Evolutionary conservation across 1,139 yeast species (phyloP).

Genomic region (Pneumocystis murina): DNA sequence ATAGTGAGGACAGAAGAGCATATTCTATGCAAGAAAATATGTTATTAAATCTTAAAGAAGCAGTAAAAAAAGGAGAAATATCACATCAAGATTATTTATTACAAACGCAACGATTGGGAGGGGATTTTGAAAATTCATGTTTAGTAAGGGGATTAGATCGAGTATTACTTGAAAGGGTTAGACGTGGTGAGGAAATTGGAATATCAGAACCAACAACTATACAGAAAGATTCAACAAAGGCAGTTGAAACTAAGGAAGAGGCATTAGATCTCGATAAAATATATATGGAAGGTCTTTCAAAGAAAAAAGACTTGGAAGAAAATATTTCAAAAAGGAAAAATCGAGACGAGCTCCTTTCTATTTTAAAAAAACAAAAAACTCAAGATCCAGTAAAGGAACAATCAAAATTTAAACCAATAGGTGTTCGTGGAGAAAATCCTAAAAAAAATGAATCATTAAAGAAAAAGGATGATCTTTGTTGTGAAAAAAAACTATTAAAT

Average conservation of each 20-base stretch:
- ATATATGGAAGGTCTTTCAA: not conserved
- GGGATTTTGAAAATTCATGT: slow-evolving; percentile 6
- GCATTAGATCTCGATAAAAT: not conserved
- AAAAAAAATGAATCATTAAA: too few species aligned
- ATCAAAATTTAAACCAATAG: not conserved
- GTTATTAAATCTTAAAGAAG: slow-evolving; percentile 1
- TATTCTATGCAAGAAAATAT: not conserved
- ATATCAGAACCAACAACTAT: not conserved
- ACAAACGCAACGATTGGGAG: slow-evolving; percentile 5
- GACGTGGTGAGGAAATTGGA: slow-evolving; percentile 3
- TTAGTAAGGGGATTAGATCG: slow-evolving; percentile 11
- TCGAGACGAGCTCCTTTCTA: not conserved
- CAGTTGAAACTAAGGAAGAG: not conserved
- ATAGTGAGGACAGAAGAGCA: not conserved
- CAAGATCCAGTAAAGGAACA: not conserved
- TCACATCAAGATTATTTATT: slow-evolving; percentile 8
- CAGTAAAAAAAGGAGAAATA: slow-evolving; percentile 5
- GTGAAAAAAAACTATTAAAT: not conserved
- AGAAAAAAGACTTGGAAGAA: not conserved
- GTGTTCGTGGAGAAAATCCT: not conserved
- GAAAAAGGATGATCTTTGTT: not conserved
- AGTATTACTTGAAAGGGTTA: slow-evolving; percentile 7
- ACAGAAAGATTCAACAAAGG: not conserved
- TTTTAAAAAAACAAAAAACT: not conserved
- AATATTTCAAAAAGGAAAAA: too few species aligned